Evolutionary conservation across 345 rosid species (phyloP).

Genomic region (Eucalyptus sp.): DNA sequence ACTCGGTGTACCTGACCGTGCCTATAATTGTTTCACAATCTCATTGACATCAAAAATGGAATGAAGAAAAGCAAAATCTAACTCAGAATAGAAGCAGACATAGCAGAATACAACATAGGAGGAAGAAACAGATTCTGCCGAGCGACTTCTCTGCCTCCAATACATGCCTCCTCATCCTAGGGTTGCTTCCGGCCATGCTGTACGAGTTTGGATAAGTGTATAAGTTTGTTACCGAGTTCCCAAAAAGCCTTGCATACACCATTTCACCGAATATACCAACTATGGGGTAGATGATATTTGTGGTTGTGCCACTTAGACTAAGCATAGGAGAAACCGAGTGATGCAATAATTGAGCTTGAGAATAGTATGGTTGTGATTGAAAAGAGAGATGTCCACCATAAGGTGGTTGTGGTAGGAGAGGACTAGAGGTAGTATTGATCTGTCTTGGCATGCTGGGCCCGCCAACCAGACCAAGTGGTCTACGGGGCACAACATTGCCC

Average conservation of each 20-base stretch:
- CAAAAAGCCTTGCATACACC: conserved; percentile 49
- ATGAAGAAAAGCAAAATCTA: background rate
- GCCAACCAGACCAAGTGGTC: conserved; percentile 37
- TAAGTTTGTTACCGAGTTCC: conserved; percentile 31
- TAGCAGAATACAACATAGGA: conserved; percentile 47
- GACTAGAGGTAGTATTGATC: background rate
- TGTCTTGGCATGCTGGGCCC: conserved; percentile 13
- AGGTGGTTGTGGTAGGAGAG: conserved; percentile 6
- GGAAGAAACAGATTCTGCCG: conserved; percentile 65
- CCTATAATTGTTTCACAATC: background rate
- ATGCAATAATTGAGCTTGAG: conserved; percentile 9
- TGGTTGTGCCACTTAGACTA: conserved; percentile 17
- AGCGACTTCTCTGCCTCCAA: conserved; percentile 65
- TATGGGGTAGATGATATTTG: conserved; percentile 26
- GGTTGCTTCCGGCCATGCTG: conserved; percentile 33
- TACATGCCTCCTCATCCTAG: conserved; percentile 63
- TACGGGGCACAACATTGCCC: conserved; percentile 25
- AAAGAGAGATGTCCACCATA: conserved; percentile 5
- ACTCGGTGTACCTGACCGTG: background rate
- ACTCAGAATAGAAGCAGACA: conserved; percentile 68
- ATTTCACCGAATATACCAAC: conserved; percentile 63
- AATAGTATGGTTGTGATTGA: conserved; percentile 10
- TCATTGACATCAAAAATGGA: background rate
- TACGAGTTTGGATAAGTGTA: conserved; percentile 41
- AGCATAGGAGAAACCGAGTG: conserved; percentile 19